Base-by-base conservation (phyloP, 441 rosid genomes). In the Arabidopsis lyrata region DNA sequence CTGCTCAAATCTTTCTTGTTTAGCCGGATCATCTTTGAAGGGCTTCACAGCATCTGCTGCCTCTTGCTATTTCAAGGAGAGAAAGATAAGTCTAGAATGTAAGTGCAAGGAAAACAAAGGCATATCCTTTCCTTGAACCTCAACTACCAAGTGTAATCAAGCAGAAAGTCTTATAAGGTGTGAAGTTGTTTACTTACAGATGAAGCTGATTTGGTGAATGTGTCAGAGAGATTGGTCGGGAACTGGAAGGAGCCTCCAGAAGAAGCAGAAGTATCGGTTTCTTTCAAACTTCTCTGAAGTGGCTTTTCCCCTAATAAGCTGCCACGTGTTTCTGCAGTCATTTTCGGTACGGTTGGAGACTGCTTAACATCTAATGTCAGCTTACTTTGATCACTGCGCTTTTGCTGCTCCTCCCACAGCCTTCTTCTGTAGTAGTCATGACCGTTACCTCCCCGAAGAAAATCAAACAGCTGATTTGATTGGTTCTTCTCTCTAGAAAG, bases 311-410 rank as follows among this genome's bases (percentile, higher is more conserved):
- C 98, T 72, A 91, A 79, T 57, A 93, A 77, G 79, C 87, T 84
- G 66, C 97, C 98, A 50, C 99, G 97, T 75, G 80, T 82, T 77
- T 91, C 98, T 39, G 94, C 98, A 53, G 92, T 89, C 95, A 95
- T 86, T 77, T 81, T 85, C 84, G 80, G 84, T 66, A 66, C 81
- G 20, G 63, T 81, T 64, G 83, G 69, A 62, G 90, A 78, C 49
- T 27, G 78, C 79, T 89, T 90, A 65, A 75, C 82, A 66, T 90
- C 92, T 48, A 88, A 77, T 73, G 56, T 73, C 48, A 78, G 80
- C 81, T 80, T 86, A 74, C 81, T 83, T 75, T 81, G 91, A 77
- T 81, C 85, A 55, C 62, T 73, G 72, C 71, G 87, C 81, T 92
- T 95, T 74, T 89, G 90, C 59, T 70, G 84, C 81, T 85, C 95